Conservation (phyloP, 108 stramenopile genomes). For the Aureococcus anophagefferens region DNA sequence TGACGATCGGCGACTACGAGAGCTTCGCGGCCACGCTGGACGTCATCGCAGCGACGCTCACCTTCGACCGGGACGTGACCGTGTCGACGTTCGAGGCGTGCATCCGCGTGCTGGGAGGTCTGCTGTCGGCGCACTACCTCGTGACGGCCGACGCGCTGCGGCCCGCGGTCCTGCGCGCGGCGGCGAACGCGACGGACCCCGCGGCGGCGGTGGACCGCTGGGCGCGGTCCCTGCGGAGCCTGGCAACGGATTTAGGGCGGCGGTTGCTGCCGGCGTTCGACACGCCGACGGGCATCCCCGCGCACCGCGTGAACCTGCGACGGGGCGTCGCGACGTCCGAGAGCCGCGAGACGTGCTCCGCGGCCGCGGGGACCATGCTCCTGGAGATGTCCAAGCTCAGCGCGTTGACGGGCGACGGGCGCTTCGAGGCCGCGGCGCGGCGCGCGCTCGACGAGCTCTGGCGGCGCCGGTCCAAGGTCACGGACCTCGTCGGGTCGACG, state of each 20-base stretch:
- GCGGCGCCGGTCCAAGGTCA: conserved; percentile 11
- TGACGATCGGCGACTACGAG: conserved; percentile 25
- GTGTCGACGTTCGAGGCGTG: conserved; percentile 49
- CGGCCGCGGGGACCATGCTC: conserved; percentile 35
- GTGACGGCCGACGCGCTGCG: not conserved
- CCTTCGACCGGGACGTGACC: conserved; percentile 42
- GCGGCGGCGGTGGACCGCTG: conserved; percentile 13
- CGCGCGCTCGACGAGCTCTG: conserved; percentile 1
- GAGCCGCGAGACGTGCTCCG: conserved; percentile 37
- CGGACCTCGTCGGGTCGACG: conserved; percentile 34
- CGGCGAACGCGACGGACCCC: not conserved
- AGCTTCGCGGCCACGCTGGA: conserved; percentile 15
- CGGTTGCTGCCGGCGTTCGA: conserved; percentile 47
- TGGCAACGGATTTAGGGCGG: conserved; percentile 39
- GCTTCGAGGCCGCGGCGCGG: not conserved
- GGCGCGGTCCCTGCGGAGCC: conserved; percentile 26
- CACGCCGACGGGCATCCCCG: conserved; percentile 37
- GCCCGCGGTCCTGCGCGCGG: too few relatives aligned
- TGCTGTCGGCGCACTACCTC: conserved; percentile 43
- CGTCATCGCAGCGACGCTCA: conserved; percentile 1
- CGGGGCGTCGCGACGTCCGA: conserved; percentile 18
- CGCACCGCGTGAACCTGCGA: conserved; percentile 38
- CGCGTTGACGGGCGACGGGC: conserved; percentile 21
- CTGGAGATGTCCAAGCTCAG: conserved; percentile 43
- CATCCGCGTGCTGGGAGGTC: conserved; percentile 47